Base-by-base conservation (phyloP, 495 filamentous ascomycete species). In the Jackrogersella minutella region DNA sequence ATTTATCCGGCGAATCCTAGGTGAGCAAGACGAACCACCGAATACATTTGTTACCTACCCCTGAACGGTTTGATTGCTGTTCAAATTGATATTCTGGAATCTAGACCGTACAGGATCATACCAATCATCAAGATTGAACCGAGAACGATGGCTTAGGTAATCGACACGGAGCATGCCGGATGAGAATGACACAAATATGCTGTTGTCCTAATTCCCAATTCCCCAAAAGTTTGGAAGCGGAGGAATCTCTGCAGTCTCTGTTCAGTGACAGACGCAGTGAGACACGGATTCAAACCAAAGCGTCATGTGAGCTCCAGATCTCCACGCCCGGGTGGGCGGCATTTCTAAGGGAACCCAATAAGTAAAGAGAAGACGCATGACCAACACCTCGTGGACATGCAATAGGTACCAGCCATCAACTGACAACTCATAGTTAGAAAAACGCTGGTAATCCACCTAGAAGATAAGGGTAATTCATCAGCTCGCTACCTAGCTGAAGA, bases 311-410 rank as follows among this genome's bases (percentile, higher is more conserved):
- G 30, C n/a, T 24, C 16, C 17, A 36, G 49, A 33, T 36, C 31
- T 33, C 31, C 49, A 34, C 28, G 19, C n/a, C 19, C 39, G 55
- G 40, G 33, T 39, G 43, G 43, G 21, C 28, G 22, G 39, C n/a
- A n/a, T 5, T 4, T 33, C n/a, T 28, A 55, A 21, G 50, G 39
- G 2, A 26, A 36, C 30, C 26, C 50, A 47, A 44, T 31, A 47
- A 47, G 40, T 37, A 52, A 11, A 24, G 6, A 34, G 34, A 11
- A n/a, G n/a, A 51, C 54, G 40, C 41, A 43, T 69, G 56, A 69
- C 61, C 54, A 61, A 49, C 28, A 57, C 31, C 66, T 57, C 61
- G 61, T 69, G 66, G 49, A 53, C 61, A 65, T 40, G 31, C 37
- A 50, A 40, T 36, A 30, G 33, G 19, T 33, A 30, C 16, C n/a